These are phyloP conservation scores for Haplosporangium sp. DNA, from an alignment of 371 early-diverging fungal species.

Conservation along the genomic window DNA sequence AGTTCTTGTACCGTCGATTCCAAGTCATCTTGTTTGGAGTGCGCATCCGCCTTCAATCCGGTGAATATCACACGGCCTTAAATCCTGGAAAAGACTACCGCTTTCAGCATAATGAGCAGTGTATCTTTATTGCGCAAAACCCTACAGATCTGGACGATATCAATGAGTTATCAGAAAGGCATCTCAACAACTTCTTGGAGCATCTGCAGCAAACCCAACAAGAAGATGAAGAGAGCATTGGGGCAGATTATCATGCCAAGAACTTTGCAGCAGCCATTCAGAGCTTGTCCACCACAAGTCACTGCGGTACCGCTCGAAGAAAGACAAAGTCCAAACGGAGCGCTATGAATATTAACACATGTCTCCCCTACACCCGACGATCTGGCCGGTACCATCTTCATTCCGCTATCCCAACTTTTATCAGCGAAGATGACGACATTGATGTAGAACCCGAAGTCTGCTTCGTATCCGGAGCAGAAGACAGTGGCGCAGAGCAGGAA, in stretches of 20 bases:
- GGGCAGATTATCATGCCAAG: slow-evolving; percentile 45
- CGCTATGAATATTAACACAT: not conserved
- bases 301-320: slow-evolving; percentile 12
- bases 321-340: slow-evolving; percentile 14
- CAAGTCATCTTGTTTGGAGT: slow-evolving; percentile 79
- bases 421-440: slow-evolving; percentile 46
- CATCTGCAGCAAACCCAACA: slow-evolving; percentile 35
- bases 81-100: slow-evolving; percentile 76
- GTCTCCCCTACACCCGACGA: slow-evolving; percentile 16
- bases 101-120: slow-evolving; percentile 67
- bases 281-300: slow-evolving; percentile 15
- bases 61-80: slow-evolving; percentile 60
- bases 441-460: slow-evolving; percentile 50
- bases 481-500: slow-evolving; percentile 17
- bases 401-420: slow-evolving; percentile 21
- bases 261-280: slow-evolving; percentile 41
- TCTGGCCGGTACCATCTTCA: slow-evolving; percentile 29
- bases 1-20: slow-evolving; percentile 72
- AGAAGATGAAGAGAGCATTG: slow-evolving; percentile 30
- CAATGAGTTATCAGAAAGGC: slow-evolving; percentile 32
- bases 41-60: slow-evolving; percentile 57
- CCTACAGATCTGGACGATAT: slow-evolving; percentile 67
- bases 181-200: slow-evolving; percentile 38
- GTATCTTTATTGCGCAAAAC: slow-evolving; percentile 76
- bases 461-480: slow-evolving; percentile 35